These are phyloP conservation scores for Laetiporus sulphureus DNA, from an alignment of 1,284 basidiomycete species.

Conservation along the genomic window DNA sequence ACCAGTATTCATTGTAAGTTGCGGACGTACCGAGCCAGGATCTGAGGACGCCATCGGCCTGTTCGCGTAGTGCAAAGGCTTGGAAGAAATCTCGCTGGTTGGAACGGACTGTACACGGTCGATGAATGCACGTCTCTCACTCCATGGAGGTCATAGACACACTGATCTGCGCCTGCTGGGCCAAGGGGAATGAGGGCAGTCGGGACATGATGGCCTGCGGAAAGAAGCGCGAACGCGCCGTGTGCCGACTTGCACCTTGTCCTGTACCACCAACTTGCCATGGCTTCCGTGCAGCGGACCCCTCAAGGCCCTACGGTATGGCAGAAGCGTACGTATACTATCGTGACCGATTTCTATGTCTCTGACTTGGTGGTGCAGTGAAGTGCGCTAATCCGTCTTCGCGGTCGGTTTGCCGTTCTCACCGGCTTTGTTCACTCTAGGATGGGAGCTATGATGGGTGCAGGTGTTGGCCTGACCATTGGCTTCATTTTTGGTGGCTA, in stretches of 20 bases:
- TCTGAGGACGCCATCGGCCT: constrained; percentile 69
- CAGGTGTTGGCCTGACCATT: constrained; percentile 88
- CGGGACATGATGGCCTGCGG: constrained; percentile 8
- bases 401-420: constrained; percentile 7
- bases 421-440: constrained; percentile 31
- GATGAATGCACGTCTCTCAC: neutral
- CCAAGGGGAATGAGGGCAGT: constrained; percentile 54
- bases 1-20: neutral
- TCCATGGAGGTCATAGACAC: constrained; percentile 25
- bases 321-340: constrained; percentile 59
- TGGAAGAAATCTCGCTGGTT: constrained; percentile 83
- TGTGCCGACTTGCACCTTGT: neutral
- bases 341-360: too few species aligned
- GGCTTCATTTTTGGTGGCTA: constrained; percentile 95
- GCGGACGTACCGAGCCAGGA: constrained; percentile 65
- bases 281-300: constrained; percentile 36
- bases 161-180: constrained; percentile 85
- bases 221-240: neutral
- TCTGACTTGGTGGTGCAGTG: too few species aligned
- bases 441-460: constrained; percentile 92
- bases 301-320: constrained; percentile 57
- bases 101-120: constrained; percentile 58
- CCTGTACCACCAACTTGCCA: constrained; percentile 6
- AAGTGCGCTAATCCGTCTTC: constrained; percentile 21
- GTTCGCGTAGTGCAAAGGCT: constrained; percentile 67